phyloP scores from a whole-genome alignment of 2,329 filamentous ascomycete species.

The Penicillium thymicola region DNA sequence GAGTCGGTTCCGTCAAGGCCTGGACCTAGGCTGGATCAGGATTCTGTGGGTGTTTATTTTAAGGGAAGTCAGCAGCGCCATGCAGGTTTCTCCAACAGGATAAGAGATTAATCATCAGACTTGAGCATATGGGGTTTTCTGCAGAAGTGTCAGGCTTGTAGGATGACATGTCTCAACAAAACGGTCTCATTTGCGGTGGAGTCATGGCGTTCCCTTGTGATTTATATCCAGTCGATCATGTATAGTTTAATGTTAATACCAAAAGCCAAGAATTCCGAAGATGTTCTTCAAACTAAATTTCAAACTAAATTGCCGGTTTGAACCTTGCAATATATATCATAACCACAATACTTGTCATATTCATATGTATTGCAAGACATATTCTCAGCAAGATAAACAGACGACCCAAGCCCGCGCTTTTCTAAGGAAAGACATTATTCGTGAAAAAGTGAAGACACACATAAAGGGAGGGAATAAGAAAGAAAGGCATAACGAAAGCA shows the following conservation, averaged over 20 bases:
- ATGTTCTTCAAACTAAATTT: background rate
- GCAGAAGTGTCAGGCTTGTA: background rate
- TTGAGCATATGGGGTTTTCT: background rate
- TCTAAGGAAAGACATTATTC: conserved; percentile 8
- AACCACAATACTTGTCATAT: background rate
- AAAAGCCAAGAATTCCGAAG: background rate
- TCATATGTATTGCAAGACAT: background rate
- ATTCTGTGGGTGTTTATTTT: background rate
- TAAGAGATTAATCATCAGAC: background rate
- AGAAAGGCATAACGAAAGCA: background rate
- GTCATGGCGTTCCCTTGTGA: background rate
- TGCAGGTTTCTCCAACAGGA: background rate
- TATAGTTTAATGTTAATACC: too few species aligned
- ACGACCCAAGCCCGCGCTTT: conserved; percentile 4
- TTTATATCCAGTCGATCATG: background rate
- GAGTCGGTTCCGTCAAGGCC: background rate
- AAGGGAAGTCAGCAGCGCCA: background rate
- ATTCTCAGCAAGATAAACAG: background rate
- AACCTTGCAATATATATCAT: background rate
- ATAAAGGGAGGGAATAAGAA: background rate
- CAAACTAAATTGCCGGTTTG: background rate
- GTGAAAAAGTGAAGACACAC: background rate
- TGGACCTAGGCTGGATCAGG: background rate
- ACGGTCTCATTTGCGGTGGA: background rate
- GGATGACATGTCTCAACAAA: background rate